phyloP scores from a whole-genome alignment of 148 eudicot species.

The Amaranthus hypochondriacus region DNA sequence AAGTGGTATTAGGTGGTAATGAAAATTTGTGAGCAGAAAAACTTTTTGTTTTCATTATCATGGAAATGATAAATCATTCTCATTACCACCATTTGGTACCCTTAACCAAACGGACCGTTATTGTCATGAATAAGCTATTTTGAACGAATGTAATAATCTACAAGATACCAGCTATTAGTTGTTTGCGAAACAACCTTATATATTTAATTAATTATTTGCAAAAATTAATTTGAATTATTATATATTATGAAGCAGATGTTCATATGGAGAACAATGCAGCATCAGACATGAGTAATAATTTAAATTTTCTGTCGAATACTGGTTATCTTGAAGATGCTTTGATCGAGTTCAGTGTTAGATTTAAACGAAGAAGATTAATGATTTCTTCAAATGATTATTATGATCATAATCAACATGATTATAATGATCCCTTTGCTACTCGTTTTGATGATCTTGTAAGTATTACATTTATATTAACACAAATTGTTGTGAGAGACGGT shows the following conservation, averaged over 20 bases:
- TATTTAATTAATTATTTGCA: background rate
- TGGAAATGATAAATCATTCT: too few relatives aligned
- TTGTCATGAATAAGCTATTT: too few relatives aligned
- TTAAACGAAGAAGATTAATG: slow-evolving; percentile 52
- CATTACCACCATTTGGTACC: too few relatives aligned
- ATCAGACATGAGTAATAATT: slow-evolving; percentile 4
- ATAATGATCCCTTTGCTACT: slow-evolving; percentile 12
- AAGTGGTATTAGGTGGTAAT: too few relatives aligned
- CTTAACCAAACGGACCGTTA: too few relatives aligned
- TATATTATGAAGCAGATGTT: slow-evolving; percentile 2
- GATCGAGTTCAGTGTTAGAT: slow-evolving; percentile 44
- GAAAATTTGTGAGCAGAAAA: too few relatives aligned
- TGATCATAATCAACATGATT: background rate
- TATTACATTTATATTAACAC: background rate
- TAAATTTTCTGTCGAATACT: slow-evolving; percentile 32
- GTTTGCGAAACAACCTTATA: background rate
- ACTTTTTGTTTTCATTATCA: too few relatives aligned
- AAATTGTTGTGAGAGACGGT: too few relatives aligned
- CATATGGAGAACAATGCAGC: slow-evolving; percentile 25
- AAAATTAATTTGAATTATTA: background rate
- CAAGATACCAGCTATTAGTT: background rate
- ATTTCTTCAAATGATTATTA: slow-evolving; percentile 16
- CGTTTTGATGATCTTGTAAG: slow-evolving; percentile 32
- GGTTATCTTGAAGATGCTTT: slow-evolving; percentile 84
- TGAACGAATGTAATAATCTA: too few relatives aligned